phyloP scores from a whole-genome alignment of 805 yeast genomes.

The Candida pseudoglaebosa region DNA sequence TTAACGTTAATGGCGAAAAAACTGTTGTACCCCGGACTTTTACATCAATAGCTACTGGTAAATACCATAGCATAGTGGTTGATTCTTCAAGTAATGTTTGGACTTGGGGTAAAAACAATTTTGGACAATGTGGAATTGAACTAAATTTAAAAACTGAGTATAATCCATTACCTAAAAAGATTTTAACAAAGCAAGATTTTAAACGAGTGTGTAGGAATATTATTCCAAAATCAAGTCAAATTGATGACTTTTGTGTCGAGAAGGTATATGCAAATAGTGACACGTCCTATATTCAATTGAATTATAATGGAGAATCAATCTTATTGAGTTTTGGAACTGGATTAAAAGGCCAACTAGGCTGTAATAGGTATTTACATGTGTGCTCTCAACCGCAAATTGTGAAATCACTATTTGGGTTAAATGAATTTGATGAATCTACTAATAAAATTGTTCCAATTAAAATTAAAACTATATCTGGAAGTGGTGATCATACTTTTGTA shows the following conservation, averaged over 20 bases:
- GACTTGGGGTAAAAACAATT: slow-evolving; percentile 81
- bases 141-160: slow-evolving; percentile 63
- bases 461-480: slow-evolving; percentile 53
- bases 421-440: slow-evolving; percentile 51
- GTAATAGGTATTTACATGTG: slow-evolving; percentile 70
- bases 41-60: slow-evolving; percentile 66
- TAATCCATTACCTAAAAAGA: slow-evolving; percentile 63
- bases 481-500: slow-evolving; percentile 62
- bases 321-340: slow-evolving; percentile 79
- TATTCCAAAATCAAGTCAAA: slow-evolving; percentile 23
- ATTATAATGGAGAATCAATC: slow-evolving; percentile 18
- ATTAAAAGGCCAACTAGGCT: slow-evolving; percentile 79
- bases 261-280: slow-evolving; percentile 69
- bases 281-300: slow-evolving; percentile 37
- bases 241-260: slow-evolving; percentile 42
- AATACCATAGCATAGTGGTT: slow-evolving; percentile 65
- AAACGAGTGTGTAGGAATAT: slow-evolving; percentile 21
- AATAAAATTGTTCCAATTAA: slow-evolving; percentile 41
- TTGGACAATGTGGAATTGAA: slow-evolving; percentile 80
- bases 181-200: slow-evolving; percentile 14
- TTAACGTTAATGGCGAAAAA: slow-evolving; percentile 16
- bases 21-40: slow-evolving; percentile 42
- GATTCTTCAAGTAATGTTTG: slow-evolving; percentile 67
- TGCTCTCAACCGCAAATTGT: slow-evolving; percentile 63
- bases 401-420: slow-evolving; percentile 42